A percentile compares a stretch with the other conserved stretches of the same genome.
phyloP scores from a whole-genome alignment of 1,284 basidiomycete genomes.

The Fomitopsis pinicola region DNA sequence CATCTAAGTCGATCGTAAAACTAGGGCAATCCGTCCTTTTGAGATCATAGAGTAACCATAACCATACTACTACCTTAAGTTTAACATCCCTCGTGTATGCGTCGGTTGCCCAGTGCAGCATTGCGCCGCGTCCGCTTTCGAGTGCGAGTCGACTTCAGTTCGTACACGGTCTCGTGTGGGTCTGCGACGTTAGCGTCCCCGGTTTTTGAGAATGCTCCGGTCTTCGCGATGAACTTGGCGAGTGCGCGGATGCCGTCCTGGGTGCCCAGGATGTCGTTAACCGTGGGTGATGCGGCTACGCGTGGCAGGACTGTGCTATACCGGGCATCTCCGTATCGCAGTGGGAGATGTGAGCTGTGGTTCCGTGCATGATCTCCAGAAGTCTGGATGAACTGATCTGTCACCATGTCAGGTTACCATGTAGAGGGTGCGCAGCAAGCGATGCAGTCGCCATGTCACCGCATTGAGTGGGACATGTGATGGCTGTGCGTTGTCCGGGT shows the following conservation, averaged over 20 bases:
- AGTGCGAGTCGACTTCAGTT: background rate
- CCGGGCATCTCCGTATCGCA: slow-evolving; percentile 11
- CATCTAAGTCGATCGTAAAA: too few species aligned
- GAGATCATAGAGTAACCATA: too few species aligned
- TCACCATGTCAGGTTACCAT: too few species aligned
- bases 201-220: slow-evolving; percentile 26
- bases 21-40: too few species aligned
- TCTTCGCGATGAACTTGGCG: slow-evolving; percentile 18
- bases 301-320: background rate
- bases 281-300: background rate
- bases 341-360: too few species aligned
- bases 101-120: background rate
- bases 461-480: too few species aligned
- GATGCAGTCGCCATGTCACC: too few species aligned
- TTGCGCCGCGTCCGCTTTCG: background rate
- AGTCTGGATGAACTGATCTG: too few species aligned
- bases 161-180: background rate
- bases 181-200: background rate
- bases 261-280: too few species aligned
- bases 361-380: too few species aligned
- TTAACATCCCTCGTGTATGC: background rate
- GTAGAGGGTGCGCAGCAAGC: too few species aligned
- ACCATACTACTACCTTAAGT: background rate
- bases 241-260: slow-evolving; percentile 15
- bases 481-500: too few species aligned